Evolutionary conservation across 208 protist genomes (phyloP), one percentile per base, ranked within the genome.

Genomic region (Acanthamoeba polyphaga): DNA sequence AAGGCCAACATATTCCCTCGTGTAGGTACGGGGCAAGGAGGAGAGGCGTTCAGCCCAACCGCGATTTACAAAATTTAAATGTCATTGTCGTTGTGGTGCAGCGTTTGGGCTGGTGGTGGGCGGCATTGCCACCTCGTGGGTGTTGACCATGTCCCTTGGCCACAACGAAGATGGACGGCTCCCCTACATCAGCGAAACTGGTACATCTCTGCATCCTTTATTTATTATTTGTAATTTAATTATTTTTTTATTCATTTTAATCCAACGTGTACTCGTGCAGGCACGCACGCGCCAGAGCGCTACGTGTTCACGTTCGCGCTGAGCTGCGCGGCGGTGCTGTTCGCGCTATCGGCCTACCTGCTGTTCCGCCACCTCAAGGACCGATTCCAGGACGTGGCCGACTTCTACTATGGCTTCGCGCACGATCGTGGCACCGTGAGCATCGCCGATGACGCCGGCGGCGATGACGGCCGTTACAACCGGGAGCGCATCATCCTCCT

Each of bases 321-420:
- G 32, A 49, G 72, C 38, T 34, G 34, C 29, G 72, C 72, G 38
- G 72, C 72, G 32, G 32, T 80, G 72, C 38, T 80, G 29, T 80
- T 80, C 22, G 72, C 72, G 72, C 22, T 80, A 3, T 80, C 34
- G 17, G 72, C 34, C 15, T 80, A 80, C 22, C 8, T 80, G 24
- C 72, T 80, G 72, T 80, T 80, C 72, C 72, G 72, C 13, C 32
- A 80, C 34, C 17, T 80, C 19, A 19, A 80, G 38, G 72, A 80
- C 32, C 72, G 72, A 32, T 80, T 80, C 72, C 72, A 80, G 72
- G 72, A 80, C 72, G 38, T 80, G 29, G n/a, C 72, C 15, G 72
- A 80, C 72, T 80, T 51, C 38, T 49, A 80, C 72, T 80, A 80
- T 19, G 72, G 72, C 17, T 80, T 80, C 32, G 32, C 32, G 24